Base-by-base conservation (phyloP, 192 early-diverging fungal species). In the Backusella tarrabulga region DNA sequence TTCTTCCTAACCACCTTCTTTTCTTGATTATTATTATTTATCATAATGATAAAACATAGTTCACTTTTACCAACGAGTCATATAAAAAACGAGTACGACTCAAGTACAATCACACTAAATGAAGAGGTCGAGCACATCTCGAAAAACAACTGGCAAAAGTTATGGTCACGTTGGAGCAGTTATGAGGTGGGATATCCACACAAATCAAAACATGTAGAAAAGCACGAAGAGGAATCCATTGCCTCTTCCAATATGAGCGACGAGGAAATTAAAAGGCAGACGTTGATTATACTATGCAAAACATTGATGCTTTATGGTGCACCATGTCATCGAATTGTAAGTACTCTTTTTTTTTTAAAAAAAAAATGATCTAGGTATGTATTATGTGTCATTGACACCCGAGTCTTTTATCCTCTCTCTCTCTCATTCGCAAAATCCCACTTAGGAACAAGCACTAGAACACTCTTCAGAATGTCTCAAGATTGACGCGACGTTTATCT, bases 401-500 rank as follows among this genome's bases (percentile, higher is more conserved):
- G 15, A 50, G 17, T 19, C 5, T 50, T 19, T 50, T 19, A 50
- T 38, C 21, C 32, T 40, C n/a, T 15, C 26, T 17, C 9, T 4
- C 14, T 1, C 29, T 29, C 29, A 29, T 29, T 29, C 29, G 1
- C 29, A 29, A 29, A 29, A 29, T 29, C 0, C 17, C n/a, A 34
- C 23, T 41, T 41, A 79, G 78, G 85, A 86, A 76, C 73, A 79
- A 44, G 79, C 83, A 19, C 75, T 86, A 19, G 79, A 83, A 14
- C 77, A 83, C 34, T 83, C 83, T 6, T 67, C 85, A 9, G 77
- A 79, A 42, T 78, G 52, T 68, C 78, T 92, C 73, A 87, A 88
- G 12, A 81, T 92, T 26, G 84, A 90, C 9, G 90, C 88, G 0
- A 88, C 86, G 21, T 88, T 91, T 73, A 88, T 88, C 29, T 87